Evolutionary conservation across 2,329 filamentous ascomycete genomes (phyloP), one percentile per base, ranked within the genome.

Genomic region (Neocucurbitaria cava): DNA sequence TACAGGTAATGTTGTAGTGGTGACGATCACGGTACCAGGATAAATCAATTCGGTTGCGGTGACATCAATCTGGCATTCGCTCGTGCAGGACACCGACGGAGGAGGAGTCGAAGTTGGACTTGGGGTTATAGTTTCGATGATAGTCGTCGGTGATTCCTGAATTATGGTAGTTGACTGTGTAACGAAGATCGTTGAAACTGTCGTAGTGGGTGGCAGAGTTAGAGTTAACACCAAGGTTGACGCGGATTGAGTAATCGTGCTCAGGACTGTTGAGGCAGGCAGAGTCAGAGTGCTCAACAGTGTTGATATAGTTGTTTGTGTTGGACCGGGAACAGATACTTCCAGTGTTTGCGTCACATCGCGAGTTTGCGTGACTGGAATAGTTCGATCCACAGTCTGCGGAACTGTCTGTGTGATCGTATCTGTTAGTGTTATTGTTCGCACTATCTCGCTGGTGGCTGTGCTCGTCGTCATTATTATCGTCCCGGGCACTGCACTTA

Each of bases 1-100:
- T 0, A 61, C 45, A 1, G 66, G 68, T 5, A 57, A 40, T 7
- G 21, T 43, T 1, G 31, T 41, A 1, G 69, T 74, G 0, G 42
- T 46, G 1, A 63, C 48, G 1, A 65, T 39, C 1, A 75, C 69
- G 2, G 6, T 39, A 3, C 68, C 69, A 9, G 73, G 71, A 35
- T 70, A 76, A 21, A 39, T 56, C 3, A 76, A 15, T 7, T 57
- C 46, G 5, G 61, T 70, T 3, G 71, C 73, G 1, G 67, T 70
- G 0, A 75, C 70, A 51, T 71, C 64, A 5, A 76, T 69, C 24
- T 67, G 61, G 40, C 73, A 76, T 7, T 45, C 40, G n/a, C 58
- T 68, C 1, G 61, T 15, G 55, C 72, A 75, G 1, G 65, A 64
- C 3, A 64, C 35, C 0, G 68, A 63, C 20, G 64, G 36, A 10